Conservation (phyloP, 179 eudicot genomes). For the Corrigiola litoralis region DNA sequence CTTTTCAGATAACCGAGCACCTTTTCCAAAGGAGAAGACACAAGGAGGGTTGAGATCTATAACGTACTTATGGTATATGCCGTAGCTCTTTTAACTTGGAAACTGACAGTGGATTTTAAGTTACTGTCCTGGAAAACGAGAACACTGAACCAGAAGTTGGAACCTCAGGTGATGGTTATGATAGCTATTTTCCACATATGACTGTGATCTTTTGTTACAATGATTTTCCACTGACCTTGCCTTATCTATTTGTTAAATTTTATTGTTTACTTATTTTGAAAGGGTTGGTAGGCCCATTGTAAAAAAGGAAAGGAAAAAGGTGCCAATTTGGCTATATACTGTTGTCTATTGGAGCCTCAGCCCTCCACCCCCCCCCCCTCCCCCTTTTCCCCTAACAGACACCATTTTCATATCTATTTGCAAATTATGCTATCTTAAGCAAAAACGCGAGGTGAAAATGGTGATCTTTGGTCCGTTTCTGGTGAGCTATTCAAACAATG, state of each 20-base stretch:
- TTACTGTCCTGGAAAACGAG: slow-evolving; percentile 15
- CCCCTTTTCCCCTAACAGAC: no score
- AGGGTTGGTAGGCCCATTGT: slow-evolving; percentile 25
- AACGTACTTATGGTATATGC: slow-evolving; percentile 10
- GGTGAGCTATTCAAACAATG: no score
- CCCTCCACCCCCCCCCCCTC: neutral
- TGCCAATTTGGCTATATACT: slow-evolving; percentile 14
- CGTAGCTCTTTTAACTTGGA: slow-evolving; percentile 21
- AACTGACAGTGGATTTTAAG: slow-evolving; percentile 20
- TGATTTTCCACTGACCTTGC: slow-evolving; percentile 17
- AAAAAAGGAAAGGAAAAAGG: slow-evolving; percentile 12
- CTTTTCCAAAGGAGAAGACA: slow-evolving; percentile 7
- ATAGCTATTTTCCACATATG: slow-evolving; percentile 22
- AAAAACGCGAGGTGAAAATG: no score
- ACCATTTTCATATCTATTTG: no score
- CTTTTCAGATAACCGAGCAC: slow-evolving; percentile 2
- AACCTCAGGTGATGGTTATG: slow-evolving; percentile 24
- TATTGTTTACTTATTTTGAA: slow-evolving; percentile 16
- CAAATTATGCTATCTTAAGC: no score
- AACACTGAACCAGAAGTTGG: neutral
- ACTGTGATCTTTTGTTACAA: slow-evolving; percentile 20
- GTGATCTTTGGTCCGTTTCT: no score
- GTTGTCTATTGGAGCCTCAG: neutral
- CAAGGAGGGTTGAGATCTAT: slow-evolving; percentile 3
- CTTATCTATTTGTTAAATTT: slow-evolving; percentile 16